Percentiles rank a stretch among this genome's conserved stretches.
These are phyloP conservation scores for Lycium barbarum DNA, from an alignment of 257 asterid genomes.

Conservation along the genomic window DNA sequence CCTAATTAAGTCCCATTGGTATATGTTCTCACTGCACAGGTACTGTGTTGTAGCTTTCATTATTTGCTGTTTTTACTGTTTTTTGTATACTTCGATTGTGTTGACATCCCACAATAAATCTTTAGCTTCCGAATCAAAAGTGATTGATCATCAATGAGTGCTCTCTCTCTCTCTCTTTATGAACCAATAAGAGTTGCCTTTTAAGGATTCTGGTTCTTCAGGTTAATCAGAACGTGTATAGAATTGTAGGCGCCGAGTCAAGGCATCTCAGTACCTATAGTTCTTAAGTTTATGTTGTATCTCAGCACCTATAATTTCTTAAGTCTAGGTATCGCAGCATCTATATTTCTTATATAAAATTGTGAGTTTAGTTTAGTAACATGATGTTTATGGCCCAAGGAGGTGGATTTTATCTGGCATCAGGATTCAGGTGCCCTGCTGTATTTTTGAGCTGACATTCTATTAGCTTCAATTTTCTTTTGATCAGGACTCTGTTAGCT, in stretches of 20 bases:
- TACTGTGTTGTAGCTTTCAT: neutral
- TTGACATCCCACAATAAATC: constrained; percentile 8
- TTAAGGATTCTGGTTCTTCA: neutral
- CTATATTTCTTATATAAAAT: neutral
- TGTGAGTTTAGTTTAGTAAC: neutral
- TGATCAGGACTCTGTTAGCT: constrained; percentile 8
- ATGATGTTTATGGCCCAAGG: neutral
- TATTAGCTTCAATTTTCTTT: neutral
- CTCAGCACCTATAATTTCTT: neutral
- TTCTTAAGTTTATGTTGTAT: constrained; percentile 3
- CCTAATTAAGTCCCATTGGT: constrained; percentile 1
- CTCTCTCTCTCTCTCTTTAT: neutral
- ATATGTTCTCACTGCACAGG: neutral
- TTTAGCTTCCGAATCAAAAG: neutral
- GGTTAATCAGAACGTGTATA: neutral
- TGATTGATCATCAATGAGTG: neutral
- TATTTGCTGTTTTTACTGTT: neutral
- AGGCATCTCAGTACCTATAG: neutral
- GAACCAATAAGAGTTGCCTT: neutral
- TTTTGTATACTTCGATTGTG: neutral
- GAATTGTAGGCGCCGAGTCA: neutral
- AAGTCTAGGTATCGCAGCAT: neutral
- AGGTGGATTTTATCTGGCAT: neutral
- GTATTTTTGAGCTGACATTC: constrained; percentile 12
- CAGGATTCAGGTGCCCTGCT: neutral